Conservation (phyloP, 257 asterid species). For the Solanum dulcamara region DNA sequence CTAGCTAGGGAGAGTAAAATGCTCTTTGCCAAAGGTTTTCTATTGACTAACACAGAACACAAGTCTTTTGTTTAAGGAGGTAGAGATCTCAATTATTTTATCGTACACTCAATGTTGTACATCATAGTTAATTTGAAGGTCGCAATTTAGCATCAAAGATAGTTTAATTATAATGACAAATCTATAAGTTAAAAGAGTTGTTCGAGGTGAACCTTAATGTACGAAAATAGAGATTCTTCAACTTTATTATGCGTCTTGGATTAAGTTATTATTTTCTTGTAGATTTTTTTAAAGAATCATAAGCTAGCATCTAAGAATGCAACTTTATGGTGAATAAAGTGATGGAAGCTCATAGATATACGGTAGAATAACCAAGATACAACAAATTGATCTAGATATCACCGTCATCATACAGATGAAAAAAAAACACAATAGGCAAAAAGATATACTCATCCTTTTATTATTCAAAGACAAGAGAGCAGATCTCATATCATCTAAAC, state of each 20-base stretch:
- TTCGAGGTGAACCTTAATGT: background rate
- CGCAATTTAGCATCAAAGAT: too few relatives aligned
- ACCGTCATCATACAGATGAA: background rate
- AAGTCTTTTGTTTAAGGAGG: background rate
- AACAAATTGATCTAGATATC: accelerated
- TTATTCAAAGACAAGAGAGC: constrained; percentile 1
- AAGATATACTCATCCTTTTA: background rate
- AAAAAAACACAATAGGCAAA: background rate
- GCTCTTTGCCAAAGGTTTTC: background rate
- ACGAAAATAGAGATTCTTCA: background rate
- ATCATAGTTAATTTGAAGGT: too few relatives aligned
- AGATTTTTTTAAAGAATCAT: background rate
- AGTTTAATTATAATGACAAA: background rate
- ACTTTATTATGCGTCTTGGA: background rate
- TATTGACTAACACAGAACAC: background rate
- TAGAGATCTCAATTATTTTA: background rate
- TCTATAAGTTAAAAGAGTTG: background rate
- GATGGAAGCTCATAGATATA: background rate
- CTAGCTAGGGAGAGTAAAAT: background rate
- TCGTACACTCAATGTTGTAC: too few relatives aligned
- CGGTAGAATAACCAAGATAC: background rate
- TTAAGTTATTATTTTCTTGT: background rate
- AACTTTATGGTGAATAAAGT: background rate
- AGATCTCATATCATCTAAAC: too few relatives aligned
- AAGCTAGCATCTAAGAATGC: background rate